Conservation (phyloP, 345 rosid species). For the Cochlearia excelsa region DNA sequence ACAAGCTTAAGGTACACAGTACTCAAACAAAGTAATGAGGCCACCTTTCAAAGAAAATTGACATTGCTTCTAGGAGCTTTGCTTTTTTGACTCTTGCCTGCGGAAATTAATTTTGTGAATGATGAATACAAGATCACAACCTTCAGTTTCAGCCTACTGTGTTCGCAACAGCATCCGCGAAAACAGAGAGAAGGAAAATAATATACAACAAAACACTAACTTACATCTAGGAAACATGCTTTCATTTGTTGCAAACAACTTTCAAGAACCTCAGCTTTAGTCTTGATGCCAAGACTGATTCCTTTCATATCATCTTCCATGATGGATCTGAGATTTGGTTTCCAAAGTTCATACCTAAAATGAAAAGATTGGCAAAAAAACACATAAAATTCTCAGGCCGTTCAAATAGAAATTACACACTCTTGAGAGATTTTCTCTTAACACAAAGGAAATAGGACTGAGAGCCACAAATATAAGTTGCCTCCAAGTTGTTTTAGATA, state of each 20-base stretch:
- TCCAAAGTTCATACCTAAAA: constrained; percentile 90
- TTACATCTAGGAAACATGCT: constrained; percentile 92
- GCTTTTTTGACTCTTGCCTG: constrained; percentile 76
- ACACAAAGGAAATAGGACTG: constrained; percentile 1
- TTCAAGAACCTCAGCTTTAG: constrained; percentile 76
- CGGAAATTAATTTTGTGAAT: constrained; percentile 26
- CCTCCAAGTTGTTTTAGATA: constrained; percentile 7
- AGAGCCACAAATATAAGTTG: constrained; percentile 16
- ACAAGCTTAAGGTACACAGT: constrained; percentile 13
- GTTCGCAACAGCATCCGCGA: constrained; percentile 4
- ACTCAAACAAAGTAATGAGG: constrained; percentile 21
- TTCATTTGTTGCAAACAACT: constrained; percentile 95
- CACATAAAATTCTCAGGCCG: constrained; percentile 11
- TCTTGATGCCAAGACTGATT: constrained; percentile 81
- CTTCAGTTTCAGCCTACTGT: constrained; percentile 20
- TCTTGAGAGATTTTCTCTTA: background rate
- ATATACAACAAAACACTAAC: constrained; percentile 32
- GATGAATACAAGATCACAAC: background rate
- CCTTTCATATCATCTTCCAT: constrained; percentile 95
- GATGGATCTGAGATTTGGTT: constrained; percentile 90
- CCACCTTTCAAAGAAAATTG: constrained; percentile 84
- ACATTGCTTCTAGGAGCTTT: constrained; percentile 88
- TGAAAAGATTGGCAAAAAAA: constrained; percentile 20
- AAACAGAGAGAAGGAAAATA: constrained; percentile 3
- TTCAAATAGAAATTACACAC: background rate